These are phyloP conservation scores for Coemansia sp. DNA, from an alignment of 192 early-diverging fungal genomes.

Conservation along the genomic window DNA sequence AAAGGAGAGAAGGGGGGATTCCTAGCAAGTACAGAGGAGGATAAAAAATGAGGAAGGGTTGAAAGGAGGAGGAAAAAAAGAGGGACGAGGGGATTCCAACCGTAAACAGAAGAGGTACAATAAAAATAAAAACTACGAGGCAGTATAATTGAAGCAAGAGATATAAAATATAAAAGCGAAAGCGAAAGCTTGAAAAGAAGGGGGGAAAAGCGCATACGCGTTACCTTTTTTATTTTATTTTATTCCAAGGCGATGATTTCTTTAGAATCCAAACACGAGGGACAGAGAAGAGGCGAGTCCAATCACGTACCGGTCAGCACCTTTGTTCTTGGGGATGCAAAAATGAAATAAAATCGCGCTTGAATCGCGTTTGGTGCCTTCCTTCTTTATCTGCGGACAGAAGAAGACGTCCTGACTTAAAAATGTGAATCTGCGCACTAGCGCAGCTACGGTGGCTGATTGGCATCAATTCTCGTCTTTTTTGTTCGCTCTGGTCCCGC, in stretches of 20 bases:
- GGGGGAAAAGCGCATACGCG: neutral
- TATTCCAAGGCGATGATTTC: no score
- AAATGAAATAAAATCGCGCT: slow-evolving; percentile 3
- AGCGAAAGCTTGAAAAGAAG: neutral
- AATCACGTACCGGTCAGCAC: neutral
- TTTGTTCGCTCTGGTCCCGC: no score
- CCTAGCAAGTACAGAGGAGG: neutral
- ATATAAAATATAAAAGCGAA: neutral
- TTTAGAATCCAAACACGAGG: neutral
- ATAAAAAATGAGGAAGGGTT: slow-evolving; percentile 2
- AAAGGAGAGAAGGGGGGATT: neutral
- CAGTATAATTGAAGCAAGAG: neutral
- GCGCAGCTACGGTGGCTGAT: no score
- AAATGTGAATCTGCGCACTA: neutral
- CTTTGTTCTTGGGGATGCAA: neutral
- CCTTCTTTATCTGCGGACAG: neutral
- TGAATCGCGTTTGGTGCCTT: slow-evolving; percentile 7
- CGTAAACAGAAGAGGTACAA: neutral
- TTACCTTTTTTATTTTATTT: neutral
- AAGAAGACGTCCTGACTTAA: neutral
- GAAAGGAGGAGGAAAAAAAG: slow-evolving; percentile 4
- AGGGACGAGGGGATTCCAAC: slow-evolving; percentile 2
- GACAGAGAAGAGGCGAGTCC: neutral
- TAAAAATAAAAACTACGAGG: no score
- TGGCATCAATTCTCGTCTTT: no score